phyloP scores from a whole-genome alignment of 768 basidiomycete genomes.

The Leccinum rimulosum region DNA sequence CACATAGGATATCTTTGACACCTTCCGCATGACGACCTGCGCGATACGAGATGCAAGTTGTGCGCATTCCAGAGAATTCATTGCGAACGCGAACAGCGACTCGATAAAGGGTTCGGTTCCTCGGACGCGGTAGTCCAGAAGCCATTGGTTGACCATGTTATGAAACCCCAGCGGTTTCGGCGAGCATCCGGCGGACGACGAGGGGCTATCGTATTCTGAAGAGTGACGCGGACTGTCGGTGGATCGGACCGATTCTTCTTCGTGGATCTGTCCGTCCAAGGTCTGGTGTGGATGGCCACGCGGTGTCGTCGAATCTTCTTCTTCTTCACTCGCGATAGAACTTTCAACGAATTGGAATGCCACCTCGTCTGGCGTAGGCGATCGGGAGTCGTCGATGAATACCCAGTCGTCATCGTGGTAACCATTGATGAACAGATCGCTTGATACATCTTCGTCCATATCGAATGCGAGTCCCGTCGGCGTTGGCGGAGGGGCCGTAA shows the following conservation, averaged over 20 bases:
- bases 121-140: slow-evolving; percentile 19
- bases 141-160: slow-evolving; percentile 17
- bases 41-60: slow-evolving; percentile 19
- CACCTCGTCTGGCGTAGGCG: not conserved
- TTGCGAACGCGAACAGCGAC: slow-evolving; percentile 16
- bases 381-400: slow-evolving; percentile 1
- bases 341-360: not conserved
- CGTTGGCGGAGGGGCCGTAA: slow-evolving; percentile 21
- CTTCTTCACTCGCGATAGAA: not conserved
- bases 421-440: not conserved
- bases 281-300: not conserved
- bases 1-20: slow-evolving; percentile 4
- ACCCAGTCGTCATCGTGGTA: slow-evolving; percentile 1
- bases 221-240: not conserved
- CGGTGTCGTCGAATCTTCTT: not conserved
- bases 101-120: slow-evolving; percentile 17
- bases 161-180: slow-evolving; percentile 12
- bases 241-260: not conserved
- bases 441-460: slow-evolving; percentile 1
- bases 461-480: slow-evolving; percentile 9
- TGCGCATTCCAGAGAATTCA: slow-evolving; percentile 9
- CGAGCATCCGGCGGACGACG: slow-evolving; percentile 4
- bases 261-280: not conserved
- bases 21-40: slow-evolving; percentile 4
- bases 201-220: slow-evolving; percentile 14